Base-by-base conservation (phyloP, 1,284 basidiomycete genomes). In the Wolfiporia cocos region DNA sequence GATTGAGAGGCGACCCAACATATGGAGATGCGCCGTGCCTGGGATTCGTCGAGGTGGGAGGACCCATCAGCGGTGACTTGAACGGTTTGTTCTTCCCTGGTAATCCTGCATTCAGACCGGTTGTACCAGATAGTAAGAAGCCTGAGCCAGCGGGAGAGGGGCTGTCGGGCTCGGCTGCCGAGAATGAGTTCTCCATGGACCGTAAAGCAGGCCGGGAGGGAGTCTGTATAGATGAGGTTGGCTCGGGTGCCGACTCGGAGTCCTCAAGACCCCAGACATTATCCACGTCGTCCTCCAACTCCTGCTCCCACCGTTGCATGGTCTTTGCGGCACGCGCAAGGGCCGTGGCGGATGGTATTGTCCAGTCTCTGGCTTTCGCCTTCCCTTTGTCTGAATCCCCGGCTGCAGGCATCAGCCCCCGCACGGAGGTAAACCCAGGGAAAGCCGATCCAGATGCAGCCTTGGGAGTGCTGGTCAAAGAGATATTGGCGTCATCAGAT, bases 261-360 rank as follows among this genome's bases (percentile, higher is more conserved):
- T 46, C 23, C 21, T 48, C 46, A 10, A 26, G 15, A 14, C 7
- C n/a, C 29, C 30, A 9, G 28, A 28, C 5, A 37, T 39, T 24
- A 32, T 18, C 24, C 24, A 37, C n/a, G 28, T 53, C 52, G n/a
- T 44, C 43, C 3, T 67, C 65, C 5, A 69, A 66, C 39, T 79
- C 74, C 17, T 65, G 59, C 29, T 81, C 75, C 84, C 54, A 76
- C 54, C 67, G 62, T 45, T 65, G 66, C 61, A 80, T 68, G 50
- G 68, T 75, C 43, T 70, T 67, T 54, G 71, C 63, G 0, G 82
- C 83, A 47, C 69, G 69, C 4, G 70, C 72, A 5, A 84, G 54
- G 1, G 85, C 80, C 19, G 63, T 65, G n/a, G 64, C 67, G 2
- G 83, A 81, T 0, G 81, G 81, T 29, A 65, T 56, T 5, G 80